These are phyloP conservation scores for Sodiomyces alkalinus DNA, from an alignment of 2,329 filamentous ascomycete genomes.

Conservation along the genomic window DNA sequence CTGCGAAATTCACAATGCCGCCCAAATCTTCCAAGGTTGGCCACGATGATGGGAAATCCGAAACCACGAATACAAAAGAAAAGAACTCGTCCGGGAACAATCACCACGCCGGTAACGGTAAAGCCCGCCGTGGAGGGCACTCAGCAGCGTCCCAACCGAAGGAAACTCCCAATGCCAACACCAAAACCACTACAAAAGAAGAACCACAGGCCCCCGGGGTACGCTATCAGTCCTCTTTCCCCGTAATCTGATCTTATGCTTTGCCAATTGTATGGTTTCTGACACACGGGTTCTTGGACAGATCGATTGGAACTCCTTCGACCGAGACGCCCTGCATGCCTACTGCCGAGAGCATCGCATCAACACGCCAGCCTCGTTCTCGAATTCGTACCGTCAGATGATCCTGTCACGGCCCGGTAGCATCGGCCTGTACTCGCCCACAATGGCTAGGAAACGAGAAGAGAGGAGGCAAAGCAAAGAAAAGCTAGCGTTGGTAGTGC, in stretches of 20 bases:
- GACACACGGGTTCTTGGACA: conserved; percentile 12
- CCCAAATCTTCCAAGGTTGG: conserved; percentile 28
- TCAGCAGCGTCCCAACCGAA: conserved; percentile 22
- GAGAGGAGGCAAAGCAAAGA: conserved; percentile 56
- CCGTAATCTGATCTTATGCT: neutral
- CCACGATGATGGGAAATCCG: conserved; percentile 28
- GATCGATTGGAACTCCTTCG: conserved; percentile 54
- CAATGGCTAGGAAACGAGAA: conserved; percentile 52
- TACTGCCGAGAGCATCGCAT: conserved; percentile 64
- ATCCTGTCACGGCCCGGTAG: conserved; percentile 44
- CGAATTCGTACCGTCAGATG: conserved; percentile 44
- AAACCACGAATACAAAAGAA: conserved; percentile 25
- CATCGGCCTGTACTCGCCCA: conserved; percentile 59
- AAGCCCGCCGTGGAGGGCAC: conserved; percentile 40
- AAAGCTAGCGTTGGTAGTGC: conserved; percentile 53
- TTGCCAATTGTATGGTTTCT: neutral
- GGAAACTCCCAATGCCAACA: conserved; percentile 13
- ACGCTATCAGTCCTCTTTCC: conserved; percentile 5
- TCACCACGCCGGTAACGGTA: conserved; percentile 28
- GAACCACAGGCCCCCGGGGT: conserved; percentile 5
- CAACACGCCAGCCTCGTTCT: conserved; percentile 55
- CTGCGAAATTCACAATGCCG: conserved; percentile 29
- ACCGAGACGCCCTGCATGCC: conserved; percentile 51
- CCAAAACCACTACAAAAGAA: conserved; percentile 7
- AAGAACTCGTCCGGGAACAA: conserved; percentile 24